A percentile compares a stretch with the other conserved stretches of the same genome.
These are phyloP conservation scores for Penicillium cosmopolitanum DNA, from an alignment of 495 filamentous ascomycete genomes.

Conservation along the genomic window DNA sequence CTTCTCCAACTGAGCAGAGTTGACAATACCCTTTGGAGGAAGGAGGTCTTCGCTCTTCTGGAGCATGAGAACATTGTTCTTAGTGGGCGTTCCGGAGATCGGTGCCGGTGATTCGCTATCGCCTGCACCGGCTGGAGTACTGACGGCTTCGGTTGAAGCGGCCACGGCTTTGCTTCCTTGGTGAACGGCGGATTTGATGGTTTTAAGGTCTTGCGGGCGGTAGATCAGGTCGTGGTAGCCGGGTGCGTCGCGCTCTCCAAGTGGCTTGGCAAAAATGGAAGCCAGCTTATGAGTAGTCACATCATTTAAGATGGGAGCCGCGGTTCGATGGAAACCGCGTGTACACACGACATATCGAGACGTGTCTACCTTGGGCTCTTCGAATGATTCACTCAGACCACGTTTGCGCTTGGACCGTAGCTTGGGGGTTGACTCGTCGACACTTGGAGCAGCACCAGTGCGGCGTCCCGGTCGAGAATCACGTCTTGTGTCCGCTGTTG, in stretches of 20 bases:
- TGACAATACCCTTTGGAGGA: conserved; percentile 90
- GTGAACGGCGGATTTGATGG: conserved; percentile 76
- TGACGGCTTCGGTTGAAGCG: conserved; percentile 58
- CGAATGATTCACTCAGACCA: conserved; percentile 39
- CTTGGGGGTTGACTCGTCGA: conserved; percentile 37
- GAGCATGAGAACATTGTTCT: conserved; percentile 53
- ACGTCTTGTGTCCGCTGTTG: conserved; percentile 44
- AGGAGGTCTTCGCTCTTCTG: conserved; percentile 73
- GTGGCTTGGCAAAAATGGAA: conserved; percentile 80
- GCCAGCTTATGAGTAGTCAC: conserved; percentile 85
- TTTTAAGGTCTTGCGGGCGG: conserved; percentile 86
- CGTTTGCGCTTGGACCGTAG: conserved; percentile 46
- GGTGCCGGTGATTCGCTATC: conserved; percentile 50
- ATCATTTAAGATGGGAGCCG: conserved; percentile 78
- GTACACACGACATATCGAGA: conserved; percentile 68
- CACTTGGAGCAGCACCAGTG: conserved; percentile 41
- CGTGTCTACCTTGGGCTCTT: conserved; percentile 45
- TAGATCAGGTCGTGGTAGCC: conserved; percentile 88
- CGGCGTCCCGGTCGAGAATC: conserved; percentile 48
- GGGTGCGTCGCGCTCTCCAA: conserved; percentile 82
- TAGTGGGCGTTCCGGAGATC: conserved; percentile 36
- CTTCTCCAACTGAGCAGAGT: conserved; percentile 90
- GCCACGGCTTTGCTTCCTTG: conserved; percentile 76
- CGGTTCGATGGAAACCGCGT: conserved; percentile 77
- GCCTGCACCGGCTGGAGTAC: conserved; percentile 41